Percentiles rank a stretch among this genome's conserved stretches.
Conservation (phyloP, 805 yeast species). For the Metschnikowia kofuensis region DNA sequence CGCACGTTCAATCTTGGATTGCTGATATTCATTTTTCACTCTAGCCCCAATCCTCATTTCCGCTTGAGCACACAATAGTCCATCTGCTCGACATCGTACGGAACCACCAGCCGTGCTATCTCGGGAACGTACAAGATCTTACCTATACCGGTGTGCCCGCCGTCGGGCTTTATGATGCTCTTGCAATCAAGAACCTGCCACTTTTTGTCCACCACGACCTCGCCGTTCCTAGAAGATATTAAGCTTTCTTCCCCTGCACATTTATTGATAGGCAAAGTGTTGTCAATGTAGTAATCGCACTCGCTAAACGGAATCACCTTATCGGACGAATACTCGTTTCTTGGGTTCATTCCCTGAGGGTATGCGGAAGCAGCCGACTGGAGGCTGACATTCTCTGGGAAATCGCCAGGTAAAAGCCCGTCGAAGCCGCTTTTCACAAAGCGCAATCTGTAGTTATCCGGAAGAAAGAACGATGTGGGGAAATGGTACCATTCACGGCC, state of each 20-base stretch:
- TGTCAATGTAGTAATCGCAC: constrained; percentile 75
- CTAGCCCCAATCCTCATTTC: not conserved
- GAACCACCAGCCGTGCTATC: constrained; percentile 21
- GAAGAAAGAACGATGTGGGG: constrained; percentile 83
- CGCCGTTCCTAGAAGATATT: constrained; percentile 11
- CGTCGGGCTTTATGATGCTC: constrained; percentile 51
- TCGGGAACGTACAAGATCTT: constrained; percentile 53
- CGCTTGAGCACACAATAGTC: constrained; percentile 45
- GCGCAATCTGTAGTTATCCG: constrained; percentile 56
- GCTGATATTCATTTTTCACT: no score
- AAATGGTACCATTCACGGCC: constrained; percentile 95
- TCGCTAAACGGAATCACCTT: constrained; percentile 46
- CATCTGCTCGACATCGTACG: constrained; percentile 41
- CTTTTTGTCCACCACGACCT: constrained; percentile 18
- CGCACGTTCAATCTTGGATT: no score
- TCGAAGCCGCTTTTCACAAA: constrained; percentile 78
- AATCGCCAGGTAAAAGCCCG: constrained; percentile 88
- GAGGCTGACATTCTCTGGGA: constrained; percentile 42
- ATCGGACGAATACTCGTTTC: constrained; percentile 60
- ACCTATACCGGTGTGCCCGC: constrained; percentile 51
- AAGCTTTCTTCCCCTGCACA: constrained; percentile 40
- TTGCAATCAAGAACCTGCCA: constrained; percentile 54
- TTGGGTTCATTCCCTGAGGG: constrained; percentile 73
- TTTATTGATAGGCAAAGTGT: constrained; percentile 44
- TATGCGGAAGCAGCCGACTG: constrained; percentile 38